Percentiles rank a stretch among this genome's conserved stretches.
Conservation (phyloP, 2,329 filamentous ascomycete genomes). For the Rhynchosporium secalis region DNA sequence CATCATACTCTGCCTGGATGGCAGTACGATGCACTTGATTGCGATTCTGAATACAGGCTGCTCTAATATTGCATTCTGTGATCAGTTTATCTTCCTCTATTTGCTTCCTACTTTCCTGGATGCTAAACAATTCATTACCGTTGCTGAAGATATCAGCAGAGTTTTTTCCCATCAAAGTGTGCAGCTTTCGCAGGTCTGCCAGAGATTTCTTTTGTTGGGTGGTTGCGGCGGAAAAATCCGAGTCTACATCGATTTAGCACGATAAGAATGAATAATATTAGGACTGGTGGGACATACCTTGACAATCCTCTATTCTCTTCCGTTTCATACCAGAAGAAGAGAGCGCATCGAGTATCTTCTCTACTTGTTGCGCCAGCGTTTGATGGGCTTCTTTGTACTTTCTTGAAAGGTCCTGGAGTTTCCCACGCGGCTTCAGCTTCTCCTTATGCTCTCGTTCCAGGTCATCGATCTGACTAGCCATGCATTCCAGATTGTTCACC, state of each 20-base stretch:
- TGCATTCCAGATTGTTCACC: not conserved
- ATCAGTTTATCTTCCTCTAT: not conserved
- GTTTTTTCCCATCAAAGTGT: too few species aligned
- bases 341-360: not conserved
- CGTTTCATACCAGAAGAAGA: not conserved
- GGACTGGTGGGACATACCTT: not conserved
- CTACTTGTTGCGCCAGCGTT: not conserved
- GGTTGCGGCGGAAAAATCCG: not conserved
- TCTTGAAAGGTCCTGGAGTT: not conserved
- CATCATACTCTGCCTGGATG: slow-evolving; percentile 13
- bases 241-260: not conserved
- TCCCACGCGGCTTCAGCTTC: not conserved
- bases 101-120: too few species aligned
- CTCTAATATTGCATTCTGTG: not conserved
- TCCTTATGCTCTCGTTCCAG: not conserved
- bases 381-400: not conserved
- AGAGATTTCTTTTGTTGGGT: too few species aligned
- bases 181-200: too few species aligned
- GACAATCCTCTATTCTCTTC: not conserved
- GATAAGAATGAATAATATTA: not conserved
- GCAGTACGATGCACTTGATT: slow-evolving; percentile 4
- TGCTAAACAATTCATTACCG: too few species aligned
- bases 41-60: slow-evolving; percentile 23
- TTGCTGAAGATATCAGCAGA: too few species aligned
- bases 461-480: not conserved